Conservation (phyloP, 176 grass and related monocot genomes). For the Aegilops tauschii region DNA sequence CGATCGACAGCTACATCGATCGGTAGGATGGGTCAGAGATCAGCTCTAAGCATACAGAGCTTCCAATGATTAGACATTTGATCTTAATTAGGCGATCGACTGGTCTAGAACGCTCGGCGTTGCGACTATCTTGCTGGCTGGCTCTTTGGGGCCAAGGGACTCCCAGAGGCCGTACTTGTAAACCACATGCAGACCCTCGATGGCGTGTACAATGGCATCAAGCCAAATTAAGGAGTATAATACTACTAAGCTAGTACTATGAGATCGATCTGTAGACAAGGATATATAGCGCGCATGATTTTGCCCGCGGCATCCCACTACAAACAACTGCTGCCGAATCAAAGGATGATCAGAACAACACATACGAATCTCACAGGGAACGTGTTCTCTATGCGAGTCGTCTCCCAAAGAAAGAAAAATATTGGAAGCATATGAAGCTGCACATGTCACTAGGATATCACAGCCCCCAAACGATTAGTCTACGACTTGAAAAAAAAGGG, state of each 20-base stretch:
- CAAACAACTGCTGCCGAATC: conserved; percentile 26
- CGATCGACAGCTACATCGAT: no score
- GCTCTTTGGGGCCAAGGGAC: no score
- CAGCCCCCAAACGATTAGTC: conserved; percentile 1
- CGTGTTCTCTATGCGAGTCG: background rate
- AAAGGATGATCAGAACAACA: conserved; percentile 15
- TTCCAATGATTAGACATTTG: no score
- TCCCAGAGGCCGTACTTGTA: no score
- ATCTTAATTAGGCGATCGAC: no score
- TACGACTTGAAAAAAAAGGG: background rate
- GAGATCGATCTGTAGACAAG: conserved; percentile 7
- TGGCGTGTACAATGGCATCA: background rate
- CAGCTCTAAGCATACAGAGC: no score
- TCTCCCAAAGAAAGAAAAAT: background rate
- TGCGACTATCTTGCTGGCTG: no score
- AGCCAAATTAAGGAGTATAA: background rate
- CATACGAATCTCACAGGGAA: background rate
- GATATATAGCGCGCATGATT: conserved; percentile 5
- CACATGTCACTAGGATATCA: conserved; percentile 35
- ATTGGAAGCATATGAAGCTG: background rate
- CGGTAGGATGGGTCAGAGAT: no score
- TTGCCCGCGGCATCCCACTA: conserved; percentile 13
- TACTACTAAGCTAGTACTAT: background rate
- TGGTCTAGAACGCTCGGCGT: no score
- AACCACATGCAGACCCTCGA: no score